phyloP scores from a whole-genome alignment of 2,329 filamentous ascomycete species.

The Trichoderma hamatum region DNA sequence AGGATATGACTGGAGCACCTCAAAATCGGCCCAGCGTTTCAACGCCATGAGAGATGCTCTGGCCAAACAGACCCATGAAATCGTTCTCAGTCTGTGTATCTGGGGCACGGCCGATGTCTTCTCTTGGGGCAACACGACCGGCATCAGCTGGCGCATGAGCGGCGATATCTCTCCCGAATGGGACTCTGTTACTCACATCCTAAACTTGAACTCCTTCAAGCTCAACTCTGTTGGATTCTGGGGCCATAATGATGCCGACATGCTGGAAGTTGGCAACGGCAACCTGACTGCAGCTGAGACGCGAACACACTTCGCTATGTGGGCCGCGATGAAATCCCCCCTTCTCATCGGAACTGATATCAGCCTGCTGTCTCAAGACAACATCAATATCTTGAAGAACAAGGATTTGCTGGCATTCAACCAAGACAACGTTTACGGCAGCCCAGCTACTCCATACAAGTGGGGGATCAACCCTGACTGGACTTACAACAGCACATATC shows the following conservation, averaged over 20 bases:
- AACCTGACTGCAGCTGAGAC: slow-evolving; percentile 50
- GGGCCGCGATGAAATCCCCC: slow-evolving; percentile 55
- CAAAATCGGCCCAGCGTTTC: slow-evolving; percentile 47
- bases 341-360: slow-evolving; percentile 53
- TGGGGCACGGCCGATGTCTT: slow-evolving; percentile 57
- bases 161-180: slow-evolving; percentile 46
- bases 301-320: slow-evolving; percentile 54
- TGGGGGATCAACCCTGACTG: slow-evolving; percentile 54
- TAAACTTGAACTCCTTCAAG: slow-evolving; percentile 54
- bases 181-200: slow-evolving; percentile 43
- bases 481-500: slow-evolving; percentile 52
- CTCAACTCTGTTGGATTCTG: slow-evolving; percentile 51
- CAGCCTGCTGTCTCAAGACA: slow-evolving; percentile 39
- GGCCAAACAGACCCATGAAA: slow-evolving; percentile 46
- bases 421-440: slow-evolving; percentile 49
- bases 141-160: slow-evolving; percentile 52
- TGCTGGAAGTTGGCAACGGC: slow-evolving; percentile 55
- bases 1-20: slow-evolving; percentile 34
- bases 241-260: slow-evolving; percentile 55
- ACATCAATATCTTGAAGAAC: slow-evolving; percentile 49
- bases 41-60: slow-evolving; percentile 56
- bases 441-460: slow-evolving; percentile 49
- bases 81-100: slow-evolving; percentile 56
- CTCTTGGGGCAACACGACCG: slow-evolving; percentile 52
- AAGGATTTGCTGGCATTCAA: slow-evolving; percentile 46